Conservation (phyloP, 352 stramenopile species). For the Pythium apleroticum region DNA sequence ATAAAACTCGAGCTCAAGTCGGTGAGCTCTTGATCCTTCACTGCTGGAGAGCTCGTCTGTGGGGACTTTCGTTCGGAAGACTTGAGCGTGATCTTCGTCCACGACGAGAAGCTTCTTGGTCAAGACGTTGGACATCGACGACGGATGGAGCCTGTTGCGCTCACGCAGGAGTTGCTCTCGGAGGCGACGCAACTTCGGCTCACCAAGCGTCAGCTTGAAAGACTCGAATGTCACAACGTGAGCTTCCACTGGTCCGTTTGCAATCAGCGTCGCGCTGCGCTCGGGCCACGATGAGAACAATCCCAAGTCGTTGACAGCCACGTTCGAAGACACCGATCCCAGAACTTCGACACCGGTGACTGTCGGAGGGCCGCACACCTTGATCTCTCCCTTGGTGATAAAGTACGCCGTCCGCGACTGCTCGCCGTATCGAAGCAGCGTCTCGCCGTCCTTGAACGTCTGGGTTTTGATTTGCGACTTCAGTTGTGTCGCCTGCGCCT, state of each 20-base stretch:
- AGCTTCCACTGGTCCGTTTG: constrained; percentile 34
- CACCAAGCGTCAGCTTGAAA: constrained; percentile 38
- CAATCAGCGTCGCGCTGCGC: constrained; percentile 41
- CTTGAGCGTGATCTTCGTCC: constrained; percentile 37
- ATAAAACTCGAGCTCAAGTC: constrained; percentile 34
- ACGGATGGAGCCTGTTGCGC: constrained; percentile 1
- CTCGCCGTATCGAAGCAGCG: constrained; percentile 50
- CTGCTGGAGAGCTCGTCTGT: background rate
- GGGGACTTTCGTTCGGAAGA: constrained; percentile 54
- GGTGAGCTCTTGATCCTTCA: constrained; percentile 18
- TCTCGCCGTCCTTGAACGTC: constrained; percentile 21
- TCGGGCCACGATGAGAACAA: constrained; percentile 49
- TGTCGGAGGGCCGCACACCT: constrained; percentile 45
- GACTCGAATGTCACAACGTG: constrained; percentile 39
- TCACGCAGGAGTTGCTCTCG: constrained; percentile 45
- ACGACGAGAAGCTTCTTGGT: constrained; percentile 12
- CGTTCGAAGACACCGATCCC: constrained; percentile 24
- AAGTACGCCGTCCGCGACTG: constrained; percentile 45
- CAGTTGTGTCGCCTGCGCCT: constrained; percentile 17
- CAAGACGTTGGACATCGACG: background rate
- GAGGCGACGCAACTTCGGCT: constrained; percentile 31
- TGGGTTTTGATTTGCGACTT: constrained; percentile 14
- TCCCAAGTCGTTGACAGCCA: constrained; percentile 57
- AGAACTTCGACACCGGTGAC: constrained; percentile 35
- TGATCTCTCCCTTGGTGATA: constrained; percentile 40